Evolutionary conservation across 2,329 filamentous ascomycete genomes (phyloP), one percentile per base, ranked within the genome.

Genomic region (Furcasterigmium furcatum): DNA sequence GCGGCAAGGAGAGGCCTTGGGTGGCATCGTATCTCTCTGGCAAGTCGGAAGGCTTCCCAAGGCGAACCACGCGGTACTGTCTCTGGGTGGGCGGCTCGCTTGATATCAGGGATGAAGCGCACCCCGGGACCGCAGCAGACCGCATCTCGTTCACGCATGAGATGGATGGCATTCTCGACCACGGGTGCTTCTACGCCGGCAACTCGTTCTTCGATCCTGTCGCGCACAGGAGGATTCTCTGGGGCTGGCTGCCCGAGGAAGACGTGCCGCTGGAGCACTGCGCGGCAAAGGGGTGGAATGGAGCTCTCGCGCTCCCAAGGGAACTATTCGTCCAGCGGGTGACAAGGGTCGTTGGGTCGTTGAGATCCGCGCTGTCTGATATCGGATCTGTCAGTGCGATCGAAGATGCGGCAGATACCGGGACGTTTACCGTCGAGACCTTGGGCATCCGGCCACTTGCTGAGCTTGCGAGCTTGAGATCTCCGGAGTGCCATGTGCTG

Each of bases 91-190:
- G 43, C n/a, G 49, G 49, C 18, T 14, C 27, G 20, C 39, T 49
- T 16, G 29, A n/a, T n/a, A n/a, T 16, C 10, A 42, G 27, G 29
- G 35, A 21, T 24, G 39, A 40, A 27, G 24, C 7, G 24, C 7
- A 27, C 24, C 7, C 12, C 24, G 24, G 12, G 24, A 12, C 24
- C 40, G 36, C 44, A 21, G 27, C 14, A 9, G 45, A n/a, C n/a
- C n/a, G n/a, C n/a, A n/a, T 42, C 24, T 41, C 24, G 16, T 35
- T 50, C 16, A 12, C 24, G 24, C 44, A 47, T 27, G 38, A 48
- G 16, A 32, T 35, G 22, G 50, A 43, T 14, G 53, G 52, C 9
- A 25, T 43, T 39, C 45, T 55, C 9, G 53, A 55, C 38, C 48
- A 54, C 30, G 53, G 53, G 9, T 18, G 30, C 5, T 49, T 40